phyloP scores from a whole-genome alignment of 116 monocot genomes.

The Dioscorea cayenensis region DNA sequence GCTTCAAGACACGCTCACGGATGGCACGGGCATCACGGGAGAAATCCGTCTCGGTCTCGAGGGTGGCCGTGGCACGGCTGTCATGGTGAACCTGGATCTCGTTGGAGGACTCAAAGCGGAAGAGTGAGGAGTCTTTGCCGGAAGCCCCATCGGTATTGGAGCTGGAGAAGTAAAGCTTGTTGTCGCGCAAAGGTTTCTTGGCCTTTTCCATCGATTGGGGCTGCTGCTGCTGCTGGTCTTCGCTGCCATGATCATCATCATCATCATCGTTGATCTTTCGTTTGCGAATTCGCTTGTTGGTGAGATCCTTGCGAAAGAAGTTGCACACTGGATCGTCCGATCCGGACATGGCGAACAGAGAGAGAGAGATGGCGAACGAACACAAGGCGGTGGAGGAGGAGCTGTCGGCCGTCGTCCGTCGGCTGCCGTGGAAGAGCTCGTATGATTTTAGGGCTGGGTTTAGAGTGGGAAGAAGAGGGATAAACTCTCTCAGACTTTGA shows the following conservation, averaged over 20 bases:
- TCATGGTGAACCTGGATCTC: constrained; percentile 87
- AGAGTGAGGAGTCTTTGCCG: constrained; percentile 8
- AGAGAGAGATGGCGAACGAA: no score
- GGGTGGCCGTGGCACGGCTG: constrained; percentile 83
- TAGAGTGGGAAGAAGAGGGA: no score
- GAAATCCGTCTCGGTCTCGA: constrained; percentile 95
- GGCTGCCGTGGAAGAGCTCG: no score
- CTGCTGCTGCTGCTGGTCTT: neutral
- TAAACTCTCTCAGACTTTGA: no score
- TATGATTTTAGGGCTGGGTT: no score
- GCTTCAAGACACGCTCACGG: constrained; percentile 77
- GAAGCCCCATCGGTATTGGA: constrained; percentile 9
- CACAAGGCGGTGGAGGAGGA: no score
- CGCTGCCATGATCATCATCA: constrained; percentile 7
- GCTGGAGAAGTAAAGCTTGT: constrained; percentile 67
- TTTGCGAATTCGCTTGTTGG: constrained; percentile 72
- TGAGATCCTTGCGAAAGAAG: constrained; percentile 73
- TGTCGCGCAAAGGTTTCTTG: constrained; percentile 31
- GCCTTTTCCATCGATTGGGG: constrained; percentile 3
- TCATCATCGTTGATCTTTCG: constrained; percentile 18
- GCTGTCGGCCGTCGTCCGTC: no score
- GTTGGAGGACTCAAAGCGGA: constrained; percentile 85
- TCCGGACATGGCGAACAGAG: no score
- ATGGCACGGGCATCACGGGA: constrained; percentile 85
- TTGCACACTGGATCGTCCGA: constrained; percentile 27